phyloP scores from a whole-genome alignment of 192 early-diverging fungal genomes.

The Rhizophagus prolifer region DNA sequence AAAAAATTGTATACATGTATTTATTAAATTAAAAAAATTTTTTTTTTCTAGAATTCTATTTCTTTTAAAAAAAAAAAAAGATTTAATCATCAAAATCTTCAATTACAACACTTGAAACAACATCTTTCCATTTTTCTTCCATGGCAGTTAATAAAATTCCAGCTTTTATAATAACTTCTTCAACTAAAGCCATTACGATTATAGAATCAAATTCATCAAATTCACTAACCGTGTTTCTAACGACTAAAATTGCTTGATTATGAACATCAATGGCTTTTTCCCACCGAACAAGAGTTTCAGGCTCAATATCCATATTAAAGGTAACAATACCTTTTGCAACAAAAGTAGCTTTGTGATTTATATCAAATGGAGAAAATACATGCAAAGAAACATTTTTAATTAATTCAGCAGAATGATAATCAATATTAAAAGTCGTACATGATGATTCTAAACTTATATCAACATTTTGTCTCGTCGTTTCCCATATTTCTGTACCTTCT shows the following conservation, averaged over 20 bases:
- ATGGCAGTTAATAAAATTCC: conserved; percentile 29
- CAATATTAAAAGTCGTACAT: not conserved
- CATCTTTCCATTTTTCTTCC: conserved; percentile 26
- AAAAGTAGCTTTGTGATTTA: conserved; percentile 15
- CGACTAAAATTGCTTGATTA: not conserved
- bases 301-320: conserved; percentile 1
- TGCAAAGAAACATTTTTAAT: conserved; percentile 16
- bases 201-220: conserved; percentile 21
- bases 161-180: conserved; percentile 15
- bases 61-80: not conserved
- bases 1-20: not conserved
- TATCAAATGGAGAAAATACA: conserved; percentile 22
- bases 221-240: conserved; percentile 17
- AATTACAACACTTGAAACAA: conserved; percentile 15
- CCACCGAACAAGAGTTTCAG: not conserved
- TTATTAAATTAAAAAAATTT: not conserved
- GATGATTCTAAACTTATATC: conserved; percentile 12
- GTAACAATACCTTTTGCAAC: conserved; percentile 21
- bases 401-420: not conserved
- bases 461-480: conserved; percentile 16
- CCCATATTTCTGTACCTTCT: conserved; percentile 9
- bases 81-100: not conserved
- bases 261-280: not conserved
- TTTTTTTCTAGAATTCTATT: not conserved
- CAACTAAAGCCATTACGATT: conserved; percentile 17